Base-by-base conservation (phyloP, 192 early-diverging fungal species). In the Backusella westeae region DNA sequence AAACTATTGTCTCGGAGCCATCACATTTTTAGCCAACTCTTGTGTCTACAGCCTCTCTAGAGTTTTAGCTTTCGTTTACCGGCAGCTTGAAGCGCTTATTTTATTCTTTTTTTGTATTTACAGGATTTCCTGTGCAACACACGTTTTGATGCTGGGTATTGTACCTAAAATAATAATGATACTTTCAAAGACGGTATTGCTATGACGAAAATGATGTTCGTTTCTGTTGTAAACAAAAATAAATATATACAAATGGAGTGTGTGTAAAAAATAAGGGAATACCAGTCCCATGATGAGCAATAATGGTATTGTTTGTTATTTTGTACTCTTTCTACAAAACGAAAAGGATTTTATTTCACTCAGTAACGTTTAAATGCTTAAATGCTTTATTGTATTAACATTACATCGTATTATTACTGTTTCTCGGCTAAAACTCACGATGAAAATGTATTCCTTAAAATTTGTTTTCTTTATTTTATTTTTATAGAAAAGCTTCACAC, bases 11-110 rank as follows among this genome's bases (percentile, higher is more conserved):
- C 5, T 5, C 42, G 42, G 14, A 44, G 15, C 2, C 85, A 89
- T 73, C 84, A 88, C 71, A 85, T 92, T 66, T 39, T 39, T 39
- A 12, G 2, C 32, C 32, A 0, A 32, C 2, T 32, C 32, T 32
- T 32, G 32, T 32, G 32, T 1, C 38, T 39, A 39, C 38, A 39
- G 38, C 46, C 19, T 52, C 52, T 59, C 23, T 21, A 23, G 1
- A 12, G 7, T 63, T 26, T 63, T 29, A 9, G 12, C 29, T 63
- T 63, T 63, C 9, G 8, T 26, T 26, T 29, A 4, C 56, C 23
- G 56, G 3, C 21, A 26, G 9, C 29, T 12, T 29, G 12, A 10
- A 63, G n/a, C 23, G 56, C 56, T 63, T 63, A 29, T 63, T 63
- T 63, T 26, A 63, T 63, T 12, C 56, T 63, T 29, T 63, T 29